Evolutionary conservation across 805 yeast species (phyloP).

Genomic region (Candida qinlingensis): DNA sequence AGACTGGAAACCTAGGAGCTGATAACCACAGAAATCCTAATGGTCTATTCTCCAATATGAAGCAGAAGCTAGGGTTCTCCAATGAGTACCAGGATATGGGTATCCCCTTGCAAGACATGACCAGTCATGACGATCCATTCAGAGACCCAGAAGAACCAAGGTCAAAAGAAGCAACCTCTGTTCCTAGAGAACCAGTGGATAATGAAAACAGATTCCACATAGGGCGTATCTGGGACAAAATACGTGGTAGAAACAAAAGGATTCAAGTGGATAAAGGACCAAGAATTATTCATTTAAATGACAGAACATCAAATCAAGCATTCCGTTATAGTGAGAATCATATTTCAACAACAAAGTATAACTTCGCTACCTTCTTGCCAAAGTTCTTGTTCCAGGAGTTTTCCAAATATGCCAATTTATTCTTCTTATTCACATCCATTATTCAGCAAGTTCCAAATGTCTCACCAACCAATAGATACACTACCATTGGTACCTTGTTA

Average conservation of each 20-base stretch:
- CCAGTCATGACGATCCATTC: constrained; percentile 20
- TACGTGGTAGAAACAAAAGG: constrained; percentile 25
- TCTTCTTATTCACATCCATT: constrained; percentile 84
- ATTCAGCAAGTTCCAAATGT: constrained; percentile 98
- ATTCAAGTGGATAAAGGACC: constrained; percentile 36
- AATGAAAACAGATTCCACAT: constrained; percentile 33
- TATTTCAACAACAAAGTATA: constrained; percentile 93
- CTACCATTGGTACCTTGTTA: constrained; percentile 87
- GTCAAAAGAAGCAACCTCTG: neutral
- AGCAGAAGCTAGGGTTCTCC: constrained; percentile 19
- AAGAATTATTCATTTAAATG: constrained; percentile 64
- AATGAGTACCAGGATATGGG: constrained; percentile 24
- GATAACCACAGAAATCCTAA: neutral
- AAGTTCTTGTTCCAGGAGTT: constrained; percentile 95
- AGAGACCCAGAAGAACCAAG: constrained; percentile 14
- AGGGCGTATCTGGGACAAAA: constrained; percentile 31
- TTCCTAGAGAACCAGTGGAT: constrained; percentile 23
- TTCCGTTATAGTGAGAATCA: constrained; percentile 72
- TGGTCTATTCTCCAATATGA: constrained; percentile 19
- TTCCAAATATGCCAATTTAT: constrained; percentile 92
- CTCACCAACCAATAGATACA: constrained; percentile 91
- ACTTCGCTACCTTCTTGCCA: constrained; percentile 87
- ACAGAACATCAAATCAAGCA: constrained; percentile 46
- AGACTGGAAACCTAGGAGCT: constrained; percentile 17
- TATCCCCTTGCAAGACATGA: constrained; percentile 22